Evolutionary conservation across 441 rosid species (phyloP), one percentile per base, ranked within the genome.

Genomic region (Hura crepitans): DNA sequence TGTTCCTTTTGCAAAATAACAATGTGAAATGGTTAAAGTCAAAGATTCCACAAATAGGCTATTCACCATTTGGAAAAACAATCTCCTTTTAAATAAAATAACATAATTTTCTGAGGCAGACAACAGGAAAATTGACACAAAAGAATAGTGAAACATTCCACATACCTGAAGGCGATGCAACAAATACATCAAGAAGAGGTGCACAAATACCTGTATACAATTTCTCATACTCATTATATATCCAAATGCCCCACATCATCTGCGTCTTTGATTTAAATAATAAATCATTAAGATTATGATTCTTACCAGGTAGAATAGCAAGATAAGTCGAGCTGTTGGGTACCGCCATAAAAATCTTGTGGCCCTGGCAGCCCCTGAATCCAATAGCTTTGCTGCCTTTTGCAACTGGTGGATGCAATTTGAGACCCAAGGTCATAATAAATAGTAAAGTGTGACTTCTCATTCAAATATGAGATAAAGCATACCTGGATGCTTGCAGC

Each of bases 321-420:
- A 72, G 72, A 80, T 75, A 49, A 96, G 78, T 50, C 98, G 90
- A 66, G 99, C 98, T 59, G 85, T 81, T n/a, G 99, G 99, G 79
- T 96, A 92, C 71, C 90, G 94, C 98, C 96, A 92, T 66, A 96
- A 89, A 79, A 96, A 96, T 79, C 97, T 84, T 0, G 96, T 96
- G 75, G 93, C 99, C 83, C 98, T 89, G 67, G 89, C 99, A 74
- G 96, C 96, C 47, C 97, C 98, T 4, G 97, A 82, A 79, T 96
- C 98, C 78, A 96, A 80, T 39, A 93, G 59, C 75, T 92, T 96
- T 64, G 96, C 98, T 31, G 95, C 97, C 82, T 85, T 96, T 67
- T 92, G 97, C 80, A 96, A 80, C 99, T 92, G 89, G 76, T 74
- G 10, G 31, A 72, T 66, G 59, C 35, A 76, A 30, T 65, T 69